These are phyloP conservation scores for Moringa oleifera DNA, from an alignment of 345 rosid genomes.

Conservation along the genomic window DNA sequence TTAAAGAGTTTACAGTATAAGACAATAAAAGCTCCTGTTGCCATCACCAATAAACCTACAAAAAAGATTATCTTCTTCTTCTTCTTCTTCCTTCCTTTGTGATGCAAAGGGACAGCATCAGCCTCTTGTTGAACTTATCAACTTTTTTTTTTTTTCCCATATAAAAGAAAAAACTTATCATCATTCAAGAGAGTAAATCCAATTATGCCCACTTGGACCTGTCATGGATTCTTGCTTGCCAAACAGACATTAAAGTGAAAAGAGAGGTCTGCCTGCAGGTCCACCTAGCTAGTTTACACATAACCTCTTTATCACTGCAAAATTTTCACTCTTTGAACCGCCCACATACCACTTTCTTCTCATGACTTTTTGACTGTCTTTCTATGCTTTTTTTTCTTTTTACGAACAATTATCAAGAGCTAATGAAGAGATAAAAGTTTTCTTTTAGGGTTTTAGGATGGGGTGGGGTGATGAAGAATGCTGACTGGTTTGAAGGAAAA, in stretches of 20 bases:
- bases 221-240: not conserved
- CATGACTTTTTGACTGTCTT: too few relatives aligned
- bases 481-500: too few relatives aligned
- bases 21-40: slow-evolving; percentile 17
- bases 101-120: not conserved
- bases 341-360: too few relatives aligned
- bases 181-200: not conserved
- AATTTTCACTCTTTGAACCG: too few relatives aligned
- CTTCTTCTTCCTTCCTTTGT: too few relatives aligned
- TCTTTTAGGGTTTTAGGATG: too few relatives aligned
- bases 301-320: too few relatives aligned
- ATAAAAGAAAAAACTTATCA: not conserved
- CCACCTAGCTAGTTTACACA: not conserved
- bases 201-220: not conserved
- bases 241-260: not conserved
- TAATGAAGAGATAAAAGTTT: too few relatives aligned
- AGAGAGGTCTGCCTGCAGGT: not conserved
- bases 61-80: too few relatives aligned
- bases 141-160: slow-evolving; percentile 1
- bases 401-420: too few relatives aligned
- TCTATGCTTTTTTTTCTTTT: too few relatives aligned
- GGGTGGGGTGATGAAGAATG: too few relatives aligned
- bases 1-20: slow-evolving; percentile 10
- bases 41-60: slow-evolving; percentile 4
- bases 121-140: slow-evolving; percentile 4